A percentile compares a stretch with the other conserved stretches of the same genome.
Evolutionary conservation across 2,329 filamentous ascomycete species (phyloP).

Genomic region (Annulohypoxylon truncatum): DNA sequence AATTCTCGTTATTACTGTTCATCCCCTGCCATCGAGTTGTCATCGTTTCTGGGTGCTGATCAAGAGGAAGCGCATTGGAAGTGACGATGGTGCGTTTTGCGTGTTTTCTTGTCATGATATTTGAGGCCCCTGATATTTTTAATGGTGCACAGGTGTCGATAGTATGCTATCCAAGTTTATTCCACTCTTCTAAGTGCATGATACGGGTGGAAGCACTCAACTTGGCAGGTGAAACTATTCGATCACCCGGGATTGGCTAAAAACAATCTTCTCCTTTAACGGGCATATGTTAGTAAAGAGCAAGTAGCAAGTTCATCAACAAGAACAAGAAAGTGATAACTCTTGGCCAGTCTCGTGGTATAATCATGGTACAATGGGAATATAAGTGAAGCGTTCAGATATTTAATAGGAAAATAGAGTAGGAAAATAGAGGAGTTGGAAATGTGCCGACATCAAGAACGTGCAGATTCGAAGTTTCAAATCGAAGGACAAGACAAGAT

Average conservation of each 20-base stretch:
- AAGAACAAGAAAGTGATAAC: not conserved
- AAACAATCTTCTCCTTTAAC: slow-evolving; percentile 2
- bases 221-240: slow-evolving; percentile 25
- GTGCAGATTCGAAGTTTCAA: slow-evolving; percentile 5
- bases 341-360: not conserved
- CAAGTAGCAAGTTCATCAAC: not conserved
- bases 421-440: slow-evolving; percentile 1
- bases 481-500: slow-evolving; percentile 5
- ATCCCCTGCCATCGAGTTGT: not conserved
- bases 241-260: slow-evolving; percentile 25
- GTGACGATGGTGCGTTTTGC: slow-evolving; percentile 16
- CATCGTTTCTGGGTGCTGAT: not conserved
- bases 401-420: not conserved
- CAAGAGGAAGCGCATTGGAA: slow-evolving; percentile 15
- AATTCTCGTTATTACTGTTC: not conserved
- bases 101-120: slow-evolving; percentile 7
- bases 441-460: not conserved
- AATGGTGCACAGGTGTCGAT: slow-evolving; percentile 3
- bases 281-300: not conserved
- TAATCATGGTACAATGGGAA: not conserved
- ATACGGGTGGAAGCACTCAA: slow-evolving; percentile 33
- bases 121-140: not conserved
- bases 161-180: not conserved
- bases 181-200: slow-evolving; percentile 32
- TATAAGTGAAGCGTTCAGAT: not conserved